Evolutionary conservation across 2,329 filamentous ascomycete genomes (phyloP).

Genomic region (Aspergillus fructus): DNA sequence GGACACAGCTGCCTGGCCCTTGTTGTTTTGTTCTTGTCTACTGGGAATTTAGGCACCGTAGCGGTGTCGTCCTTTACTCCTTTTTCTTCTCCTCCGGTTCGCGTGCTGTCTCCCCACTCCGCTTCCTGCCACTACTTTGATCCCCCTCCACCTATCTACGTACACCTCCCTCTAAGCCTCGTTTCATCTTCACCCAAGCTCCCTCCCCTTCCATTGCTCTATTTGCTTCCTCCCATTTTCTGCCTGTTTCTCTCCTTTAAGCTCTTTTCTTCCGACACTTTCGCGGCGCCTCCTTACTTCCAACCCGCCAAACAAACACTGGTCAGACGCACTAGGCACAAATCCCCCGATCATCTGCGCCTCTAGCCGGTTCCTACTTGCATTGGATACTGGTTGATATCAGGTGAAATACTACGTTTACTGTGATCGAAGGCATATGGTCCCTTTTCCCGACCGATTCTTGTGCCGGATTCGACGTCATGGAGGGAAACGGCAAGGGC

Average conservation of each 20-base stretch:
- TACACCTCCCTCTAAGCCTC: conserved; percentile 2
- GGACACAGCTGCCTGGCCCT: neutral
- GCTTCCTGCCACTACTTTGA: conserved; percentile 20
- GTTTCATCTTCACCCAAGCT: conserved; percentile 1
- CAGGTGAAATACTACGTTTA: neutral
- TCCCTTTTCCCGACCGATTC: conserved; percentile 19
- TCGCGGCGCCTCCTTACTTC: conserved; percentile 6
- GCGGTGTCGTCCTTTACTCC: neutral
- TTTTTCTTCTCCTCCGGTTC: conserved; percentile 22
- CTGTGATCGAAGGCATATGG: conserved; percentile 28
- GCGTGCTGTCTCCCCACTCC: conserved; percentile 13
- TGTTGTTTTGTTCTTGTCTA: neutral
- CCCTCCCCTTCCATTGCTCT: neutral
- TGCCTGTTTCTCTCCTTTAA: neutral
- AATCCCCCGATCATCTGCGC: conserved; percentile 4
- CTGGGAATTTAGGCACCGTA: neutral
- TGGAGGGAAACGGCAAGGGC: conserved; percentile 36
- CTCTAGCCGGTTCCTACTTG: neutral
- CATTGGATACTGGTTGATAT: neutral
- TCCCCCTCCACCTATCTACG: conserved; percentile 18
- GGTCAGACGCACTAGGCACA: neutral
- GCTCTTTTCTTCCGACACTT: neutral
- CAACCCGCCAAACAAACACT: conserved; percentile 3
- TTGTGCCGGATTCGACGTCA: conserved; percentile 28
- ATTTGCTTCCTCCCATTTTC: neutral